Conservation (phyloP, 2,329 filamentous ascomycete species). For the Exutisphaerella laricina region DNA sequence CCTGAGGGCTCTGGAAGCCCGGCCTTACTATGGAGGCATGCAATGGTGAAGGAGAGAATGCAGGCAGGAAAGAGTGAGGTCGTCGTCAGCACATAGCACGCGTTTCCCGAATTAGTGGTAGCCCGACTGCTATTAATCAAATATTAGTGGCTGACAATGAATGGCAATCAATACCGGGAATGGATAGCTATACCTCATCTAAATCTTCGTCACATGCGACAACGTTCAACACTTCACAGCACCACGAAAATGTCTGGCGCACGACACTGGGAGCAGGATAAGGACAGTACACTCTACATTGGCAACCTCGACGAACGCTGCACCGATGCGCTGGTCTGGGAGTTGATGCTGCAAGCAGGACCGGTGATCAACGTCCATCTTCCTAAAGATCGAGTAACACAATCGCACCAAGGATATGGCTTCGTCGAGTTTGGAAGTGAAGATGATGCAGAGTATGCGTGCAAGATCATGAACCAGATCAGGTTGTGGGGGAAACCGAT, state of each 20-base stretch:
- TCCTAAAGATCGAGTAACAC: constrained; percentile 95
- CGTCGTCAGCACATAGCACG: constrained; percentile 5
- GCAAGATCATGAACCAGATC: constrained; percentile 93
- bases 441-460: constrained; percentile 92
- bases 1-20: background rate
- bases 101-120: too few relatives aligned
- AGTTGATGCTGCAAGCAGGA: constrained; percentile 96
- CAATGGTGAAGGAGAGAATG: background rate
- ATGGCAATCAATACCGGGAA: too few relatives aligned
- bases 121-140: too few relatives aligned
- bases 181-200: background rate
- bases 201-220: background rate
- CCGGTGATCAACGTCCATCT: constrained; percentile 98
- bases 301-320: constrained; percentile 98
- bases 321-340: constrained; percentile 84
- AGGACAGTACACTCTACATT: constrained; percentile 96
- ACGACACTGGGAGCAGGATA: constrained; percentile 86
- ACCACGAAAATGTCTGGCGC: constrained; percentile 57
- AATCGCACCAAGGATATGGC: constrained; percentile 94
- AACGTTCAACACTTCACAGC: background rate
- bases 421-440: constrained; percentile 98
- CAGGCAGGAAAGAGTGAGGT: background rate
- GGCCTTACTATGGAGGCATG: constrained; percentile 6
- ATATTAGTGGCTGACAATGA: too few relatives aligned
- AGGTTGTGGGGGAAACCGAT: constrained; percentile 90